Evolutionary conservation across 1,139 yeast genomes (phyloP).

Genomic region (Hanseniaspora sp.): DNA sequence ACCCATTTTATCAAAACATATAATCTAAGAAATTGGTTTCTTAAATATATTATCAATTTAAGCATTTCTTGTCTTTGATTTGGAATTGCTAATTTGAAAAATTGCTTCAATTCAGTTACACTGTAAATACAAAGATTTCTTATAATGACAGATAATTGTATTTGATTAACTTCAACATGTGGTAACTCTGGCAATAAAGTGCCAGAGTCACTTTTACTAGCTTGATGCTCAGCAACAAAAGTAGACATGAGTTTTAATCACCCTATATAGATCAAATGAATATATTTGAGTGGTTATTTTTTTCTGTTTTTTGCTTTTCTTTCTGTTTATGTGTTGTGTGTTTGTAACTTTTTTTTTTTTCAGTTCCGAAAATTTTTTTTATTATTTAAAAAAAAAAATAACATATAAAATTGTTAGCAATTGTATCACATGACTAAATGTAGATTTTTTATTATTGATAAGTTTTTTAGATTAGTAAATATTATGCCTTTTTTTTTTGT

Average conservation of each 20-base stretch:
- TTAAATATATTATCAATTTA: conserved; percentile 52
- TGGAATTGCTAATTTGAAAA: conserved; percentile 37
- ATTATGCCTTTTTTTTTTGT: too few species aligned
- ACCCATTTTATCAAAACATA: conserved; percentile 88
- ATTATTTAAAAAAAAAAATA: too few species aligned
- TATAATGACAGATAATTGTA: conserved; percentile 26
- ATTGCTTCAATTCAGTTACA: conserved; percentile 29
- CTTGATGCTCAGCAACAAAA: neutral
- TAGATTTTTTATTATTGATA: too few species aligned
- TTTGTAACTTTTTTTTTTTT: too few species aligned
- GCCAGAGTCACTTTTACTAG: neutral
- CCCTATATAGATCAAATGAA: neutral
- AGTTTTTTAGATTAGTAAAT: too few species aligned
- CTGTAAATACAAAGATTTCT: conserved; percentile 29
- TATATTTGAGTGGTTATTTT: neutral
- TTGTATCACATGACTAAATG: too few species aligned
- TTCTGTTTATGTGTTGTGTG: too few species aligned
- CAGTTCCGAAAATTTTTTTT: too few species aligned
- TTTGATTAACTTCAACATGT: conserved; percentile 30
- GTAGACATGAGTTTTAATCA: neutral
- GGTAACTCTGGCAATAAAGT: conserved; percentile 23
- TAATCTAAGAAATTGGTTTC: conserved; percentile 73
- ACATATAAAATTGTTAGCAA: too few species aligned
- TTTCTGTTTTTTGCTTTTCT: neutral
- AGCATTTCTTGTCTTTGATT: conserved; percentile 57